Evolutionary conservation across 2,329 filamentous ascomycete species (phyloP).

Genomic region (Trichophyton verrucosum): DNA sequence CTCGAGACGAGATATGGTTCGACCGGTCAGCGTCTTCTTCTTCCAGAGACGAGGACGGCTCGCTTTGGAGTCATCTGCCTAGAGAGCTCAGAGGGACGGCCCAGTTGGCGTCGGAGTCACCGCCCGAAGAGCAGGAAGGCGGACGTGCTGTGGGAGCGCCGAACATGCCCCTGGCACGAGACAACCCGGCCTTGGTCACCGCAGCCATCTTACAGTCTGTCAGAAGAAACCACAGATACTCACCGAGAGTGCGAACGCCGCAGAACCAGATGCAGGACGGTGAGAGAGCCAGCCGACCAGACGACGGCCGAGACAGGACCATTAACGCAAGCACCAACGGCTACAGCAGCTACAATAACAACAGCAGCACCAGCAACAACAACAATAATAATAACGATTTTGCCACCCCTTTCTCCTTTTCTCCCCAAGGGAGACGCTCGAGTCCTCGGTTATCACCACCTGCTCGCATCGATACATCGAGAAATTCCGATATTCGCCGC

Average conservation of each 20-base stretch:
- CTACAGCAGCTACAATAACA: constrained; percentile 7
- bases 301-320: constrained; percentile 6
- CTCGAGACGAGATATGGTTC: not conserved
- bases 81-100: not conserved
- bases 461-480: constrained; percentile 12
- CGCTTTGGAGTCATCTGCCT: not conserved
- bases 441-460: not conserved
- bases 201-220: constrained; percentile 32
- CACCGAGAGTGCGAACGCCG: constrained; percentile 25
- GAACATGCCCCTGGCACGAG: not conserved
- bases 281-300: constrained; percentile 16
- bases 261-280: constrained; percentile 31
- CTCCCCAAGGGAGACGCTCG: not conserved
- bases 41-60: not conserved
- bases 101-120: not conserved
- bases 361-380: not conserved
- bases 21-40: not conserved
- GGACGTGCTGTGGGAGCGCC: not conserved
- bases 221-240: constrained; percentile 28
- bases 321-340: too few species aligned
- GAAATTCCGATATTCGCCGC: constrained; percentile 27
- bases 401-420: not conserved
- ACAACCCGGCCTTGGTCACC: constrained; percentile 14
- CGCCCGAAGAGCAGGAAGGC: constrained; percentile 18
- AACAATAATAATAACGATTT: constrained; percentile 6